Conservation (phyloP, 2,329 filamentous ascomycete genomes). For the Cylindrodendrum hubeiense region DNA sequence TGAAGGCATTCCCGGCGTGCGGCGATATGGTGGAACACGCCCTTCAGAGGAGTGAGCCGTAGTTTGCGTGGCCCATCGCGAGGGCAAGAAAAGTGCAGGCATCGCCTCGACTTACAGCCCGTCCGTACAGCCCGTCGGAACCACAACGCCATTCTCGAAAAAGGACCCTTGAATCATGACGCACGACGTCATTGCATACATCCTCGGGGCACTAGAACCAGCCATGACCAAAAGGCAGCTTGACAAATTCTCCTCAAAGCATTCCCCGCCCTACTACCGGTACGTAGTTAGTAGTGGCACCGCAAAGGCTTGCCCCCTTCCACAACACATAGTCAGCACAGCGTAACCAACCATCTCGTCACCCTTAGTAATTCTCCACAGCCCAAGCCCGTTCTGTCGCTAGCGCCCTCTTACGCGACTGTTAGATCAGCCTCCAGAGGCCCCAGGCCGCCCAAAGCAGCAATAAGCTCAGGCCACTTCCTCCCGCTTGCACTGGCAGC, state of each 20-base stretch:
- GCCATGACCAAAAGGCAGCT: background rate
- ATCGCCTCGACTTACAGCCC: no score
- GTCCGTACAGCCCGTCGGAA: no score
- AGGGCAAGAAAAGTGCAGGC: no score
- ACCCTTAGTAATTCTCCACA: conserved; percentile 32
- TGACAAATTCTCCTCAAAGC: background rate
- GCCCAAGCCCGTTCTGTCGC: background rate
- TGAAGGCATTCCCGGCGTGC: no score
- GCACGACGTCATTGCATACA: background rate
- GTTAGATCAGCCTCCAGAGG: conserved; percentile 41
- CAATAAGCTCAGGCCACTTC: background rate
- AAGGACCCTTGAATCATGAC: background rate
- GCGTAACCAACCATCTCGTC: conserved; percentile 22
- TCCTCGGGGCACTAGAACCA: no score
- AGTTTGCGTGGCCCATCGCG: no score
- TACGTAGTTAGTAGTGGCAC: no score
- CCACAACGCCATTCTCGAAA: no score
- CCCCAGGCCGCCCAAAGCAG: conserved; percentile 23
- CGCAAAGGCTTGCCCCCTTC: no score
- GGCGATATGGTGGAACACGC: no score
- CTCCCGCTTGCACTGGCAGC: background rate
- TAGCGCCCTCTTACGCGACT: conserved; percentile 28
- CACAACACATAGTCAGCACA: background rate
- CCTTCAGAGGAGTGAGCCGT: no score
- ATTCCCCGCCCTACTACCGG: background rate